Evolutionary conservation across 495 filamentous ascomycete species (phyloP).

Genomic region (Talaromyces trachyspermus): DNA sequence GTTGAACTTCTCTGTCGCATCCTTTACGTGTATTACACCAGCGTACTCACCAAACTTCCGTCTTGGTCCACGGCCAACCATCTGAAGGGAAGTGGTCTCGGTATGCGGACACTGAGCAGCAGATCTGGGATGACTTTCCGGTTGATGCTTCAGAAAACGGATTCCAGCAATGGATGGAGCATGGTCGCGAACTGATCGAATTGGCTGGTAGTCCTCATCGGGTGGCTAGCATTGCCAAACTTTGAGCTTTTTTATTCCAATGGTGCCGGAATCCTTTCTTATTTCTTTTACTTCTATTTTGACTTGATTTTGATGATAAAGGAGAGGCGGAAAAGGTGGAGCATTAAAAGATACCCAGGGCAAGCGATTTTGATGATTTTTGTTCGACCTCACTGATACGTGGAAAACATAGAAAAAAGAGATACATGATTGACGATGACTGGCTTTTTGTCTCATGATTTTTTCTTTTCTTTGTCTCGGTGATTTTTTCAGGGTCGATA

Average conservation of each 20-base stretch:
- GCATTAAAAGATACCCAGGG: conserved; percentile 5
- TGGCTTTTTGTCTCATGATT: too few species aligned
- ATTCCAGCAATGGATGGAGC: conserved; percentile 36
- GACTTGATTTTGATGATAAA: conserved; percentile 10
- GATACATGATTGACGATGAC: background rate
- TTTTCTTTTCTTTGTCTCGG: too few species aligned
- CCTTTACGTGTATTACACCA: conserved; percentile 45
- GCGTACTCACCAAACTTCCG: conserved; percentile 39
- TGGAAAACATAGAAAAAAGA: background rate
- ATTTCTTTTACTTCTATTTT: conserved; percentile 7
- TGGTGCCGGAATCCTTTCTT: too few species aligned
- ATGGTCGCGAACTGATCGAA: conserved; percentile 36
- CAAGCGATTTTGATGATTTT: background rate
- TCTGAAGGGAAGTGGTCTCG: conserved; percentile 39
- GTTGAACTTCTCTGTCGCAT: conserved; percentile 42
- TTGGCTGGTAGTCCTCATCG: conserved; percentile 34
- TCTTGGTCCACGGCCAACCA: conserved; percentile 34
- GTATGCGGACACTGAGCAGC: conserved; percentile 38
- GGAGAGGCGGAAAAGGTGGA: background rate
- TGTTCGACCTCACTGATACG: background rate
- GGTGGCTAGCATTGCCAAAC: conserved; percentile 19
- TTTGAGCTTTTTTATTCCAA: too few species aligned
- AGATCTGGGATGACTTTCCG: conserved; percentile 41
- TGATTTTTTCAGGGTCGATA: too few species aligned
- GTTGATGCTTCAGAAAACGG: conserved; percentile 34